These are phyloP conservation scores for Aspergillus cejpii DNA, from an alignment of 2,329 filamentous ascomycete genomes.

Conservation along the genomic window DNA sequence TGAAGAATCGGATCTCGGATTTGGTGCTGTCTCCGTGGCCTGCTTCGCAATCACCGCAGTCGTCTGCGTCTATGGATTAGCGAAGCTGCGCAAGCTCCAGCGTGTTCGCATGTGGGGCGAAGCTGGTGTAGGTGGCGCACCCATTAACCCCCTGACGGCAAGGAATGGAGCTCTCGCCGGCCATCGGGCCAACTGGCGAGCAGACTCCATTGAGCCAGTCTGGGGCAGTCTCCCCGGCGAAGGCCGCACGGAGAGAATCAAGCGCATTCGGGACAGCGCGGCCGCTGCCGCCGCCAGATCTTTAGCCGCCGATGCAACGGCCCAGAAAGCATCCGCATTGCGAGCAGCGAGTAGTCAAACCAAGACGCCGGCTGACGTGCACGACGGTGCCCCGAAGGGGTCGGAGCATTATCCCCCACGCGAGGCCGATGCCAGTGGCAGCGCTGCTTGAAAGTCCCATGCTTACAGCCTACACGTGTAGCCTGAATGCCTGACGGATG, in stretches of 20 bases:
- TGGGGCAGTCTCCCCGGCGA: constrained; percentile 37
- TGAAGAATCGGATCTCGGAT: constrained; percentile 85
- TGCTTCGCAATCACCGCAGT: constrained; percentile 67
- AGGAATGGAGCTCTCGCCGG: constrained; percentile 19
- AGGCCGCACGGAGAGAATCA: constrained; percentile 33
- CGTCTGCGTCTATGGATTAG: constrained; percentile 76
- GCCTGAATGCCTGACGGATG: no score
- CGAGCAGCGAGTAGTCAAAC: neutral
- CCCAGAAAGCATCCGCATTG: constrained; percentile 5
- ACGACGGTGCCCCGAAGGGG: neutral
- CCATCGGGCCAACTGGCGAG: constrained; percentile 38
- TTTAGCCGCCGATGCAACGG: constrained; percentile 10
- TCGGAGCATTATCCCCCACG: neutral
- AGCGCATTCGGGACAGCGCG: constrained; percentile 31
- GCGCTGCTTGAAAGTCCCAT: neutral
- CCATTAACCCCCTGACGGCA: constrained; percentile 24
- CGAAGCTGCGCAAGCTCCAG: constrained; percentile 77
- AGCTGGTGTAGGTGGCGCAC: constrained; percentile 36
- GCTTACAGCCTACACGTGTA: no score
- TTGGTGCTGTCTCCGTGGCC: constrained; percentile 63
- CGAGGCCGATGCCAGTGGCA: neutral
- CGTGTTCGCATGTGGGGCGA: constrained; percentile 79
- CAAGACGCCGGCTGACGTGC: neutral
- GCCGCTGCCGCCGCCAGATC: constrained; percentile 10
- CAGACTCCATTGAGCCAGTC: constrained; percentile 40